Percentiles rank a stretch among this genome's conserved stretches.
Conservation (phyloP, 108 stramenopile species). For the Phaeodactylum tricornutum region DNA sequence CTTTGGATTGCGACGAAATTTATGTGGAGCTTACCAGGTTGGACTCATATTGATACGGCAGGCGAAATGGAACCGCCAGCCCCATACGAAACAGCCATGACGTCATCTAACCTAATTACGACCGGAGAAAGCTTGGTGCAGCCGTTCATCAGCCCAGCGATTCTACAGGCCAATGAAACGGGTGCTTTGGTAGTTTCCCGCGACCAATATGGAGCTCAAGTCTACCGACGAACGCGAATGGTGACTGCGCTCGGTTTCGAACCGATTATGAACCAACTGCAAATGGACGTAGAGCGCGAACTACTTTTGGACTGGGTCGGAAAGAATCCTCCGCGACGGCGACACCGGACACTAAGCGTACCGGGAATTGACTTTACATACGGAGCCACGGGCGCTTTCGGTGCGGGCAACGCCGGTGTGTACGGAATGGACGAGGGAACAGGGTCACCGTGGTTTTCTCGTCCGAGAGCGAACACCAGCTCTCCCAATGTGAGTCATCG, state of each 20-base stretch:
- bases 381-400: constrained; percentile 14
- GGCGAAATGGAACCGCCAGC: constrained; percentile 65
- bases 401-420: constrained; percentile 29
- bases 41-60: constrained; percentile 42
- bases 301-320: constrained; percentile 40
- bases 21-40: constrained; percentile 47
- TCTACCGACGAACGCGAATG: constrained; percentile 46
- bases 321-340: constrained; percentile 27
- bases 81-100: constrained; percentile 54
- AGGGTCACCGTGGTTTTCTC: neutral
- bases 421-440: constrained; percentile 18
- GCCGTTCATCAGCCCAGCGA: constrained; percentile 54
- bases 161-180: constrained; percentile 73
- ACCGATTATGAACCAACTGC: constrained; percentile 51
- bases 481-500: constrained; percentile 1
- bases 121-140: constrained; percentile 60
- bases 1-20: constrained; percentile 48
- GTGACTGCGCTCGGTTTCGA: constrained; percentile 64
- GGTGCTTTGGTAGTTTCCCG: constrained; percentile 44
- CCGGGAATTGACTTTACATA: constrained; percentile 42
- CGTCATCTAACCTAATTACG: constrained; percentile 32
- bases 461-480: neutral
- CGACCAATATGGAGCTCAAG: constrained; percentile 19
- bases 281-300: constrained; percentile 51
- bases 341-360: constrained; percentile 35